Percentiles rank a stretch among this genome's conserved stretches.
These are phyloP conservation scores for Eucalyptus caleyi DNA, from an alignment of 345 rosid species.

Conservation along the genomic window DNA sequence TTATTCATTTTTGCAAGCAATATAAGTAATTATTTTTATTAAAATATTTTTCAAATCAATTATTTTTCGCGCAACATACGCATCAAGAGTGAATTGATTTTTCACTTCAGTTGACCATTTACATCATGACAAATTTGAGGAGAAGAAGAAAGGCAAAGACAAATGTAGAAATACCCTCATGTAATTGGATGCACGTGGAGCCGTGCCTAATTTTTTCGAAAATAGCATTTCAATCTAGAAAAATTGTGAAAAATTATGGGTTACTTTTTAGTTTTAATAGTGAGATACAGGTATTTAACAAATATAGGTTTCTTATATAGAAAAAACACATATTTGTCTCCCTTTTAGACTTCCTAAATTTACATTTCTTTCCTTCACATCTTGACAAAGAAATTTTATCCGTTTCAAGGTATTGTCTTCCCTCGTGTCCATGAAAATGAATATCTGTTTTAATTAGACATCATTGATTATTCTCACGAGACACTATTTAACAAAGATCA, in stretches of 20 bases:
- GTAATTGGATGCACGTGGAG: background rate
- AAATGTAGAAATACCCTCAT: background rate
- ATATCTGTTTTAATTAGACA: background rate
- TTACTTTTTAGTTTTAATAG: background rate
- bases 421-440: background rate
- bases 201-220: background rate
- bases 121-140: background rate
- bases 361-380: background rate
- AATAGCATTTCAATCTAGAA: background rate
- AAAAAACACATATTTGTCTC: background rate
- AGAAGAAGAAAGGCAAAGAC: background rate
- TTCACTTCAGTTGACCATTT: fast-evolving
- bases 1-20: fast-evolving
- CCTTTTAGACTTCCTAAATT: background rate
- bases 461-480: background rate
- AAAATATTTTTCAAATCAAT: background rate
- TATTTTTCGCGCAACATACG: background rate
- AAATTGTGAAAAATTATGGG: background rate
- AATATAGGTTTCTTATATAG: background rate
- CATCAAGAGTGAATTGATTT: background rate
- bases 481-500: background rate
- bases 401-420: background rate
- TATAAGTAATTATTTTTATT: background rate
- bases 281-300: background rate
- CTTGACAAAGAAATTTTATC: background rate